Evolutionary conservation across 371 early-diverging fungal genomes (phyloP).

Genomic region (Phascolomyces articulosus): DNA sequence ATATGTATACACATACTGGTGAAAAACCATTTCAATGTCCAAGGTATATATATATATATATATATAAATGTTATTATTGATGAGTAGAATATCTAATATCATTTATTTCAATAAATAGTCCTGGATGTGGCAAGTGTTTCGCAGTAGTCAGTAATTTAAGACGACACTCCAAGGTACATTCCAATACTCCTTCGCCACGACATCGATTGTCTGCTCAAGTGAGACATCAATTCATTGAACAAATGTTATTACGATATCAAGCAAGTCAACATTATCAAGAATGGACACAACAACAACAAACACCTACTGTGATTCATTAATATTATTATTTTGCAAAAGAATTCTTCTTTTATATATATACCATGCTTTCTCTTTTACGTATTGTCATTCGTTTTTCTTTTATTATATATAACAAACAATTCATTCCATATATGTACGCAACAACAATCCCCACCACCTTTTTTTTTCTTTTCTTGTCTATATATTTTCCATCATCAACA

Average conservation of each 20-base stretch:
- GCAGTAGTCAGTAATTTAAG: constrained; percentile 47
- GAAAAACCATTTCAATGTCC: constrained; percentile 74
- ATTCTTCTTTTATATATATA: too few relatives aligned
- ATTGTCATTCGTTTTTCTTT: too few relatives aligned
- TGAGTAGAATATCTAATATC: too few relatives aligned
- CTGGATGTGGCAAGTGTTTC: constrained; percentile 43
- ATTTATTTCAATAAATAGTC: constrained; percentile 12
- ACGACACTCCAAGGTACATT: constrained; percentile 43
- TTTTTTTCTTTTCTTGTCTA: too few relatives aligned
- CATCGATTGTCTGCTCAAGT: constrained; percentile 28
- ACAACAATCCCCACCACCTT: too few relatives aligned
- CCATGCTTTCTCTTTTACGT: too few relatives aligned
- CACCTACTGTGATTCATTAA: constrained; percentile 2
- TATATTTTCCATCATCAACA: too few relatives aligned
- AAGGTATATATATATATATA: constrained; percentile 22
- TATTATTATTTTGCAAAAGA: too few relatives aligned
- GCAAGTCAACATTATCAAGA: constrained; percentile 1
- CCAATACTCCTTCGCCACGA: constrained; percentile 19
- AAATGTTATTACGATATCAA: not conserved
- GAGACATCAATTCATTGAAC: constrained; percentile 17
- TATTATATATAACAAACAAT: too few relatives aligned
- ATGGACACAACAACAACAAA: not conserved
- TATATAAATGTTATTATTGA: not conserved
- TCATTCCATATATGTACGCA: too few relatives aligned
- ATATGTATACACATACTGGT: constrained; percentile 77